Base-by-base conservation (phyloP, 2,329 filamentous ascomycete species). In the Claviceps citrina region DNA sequence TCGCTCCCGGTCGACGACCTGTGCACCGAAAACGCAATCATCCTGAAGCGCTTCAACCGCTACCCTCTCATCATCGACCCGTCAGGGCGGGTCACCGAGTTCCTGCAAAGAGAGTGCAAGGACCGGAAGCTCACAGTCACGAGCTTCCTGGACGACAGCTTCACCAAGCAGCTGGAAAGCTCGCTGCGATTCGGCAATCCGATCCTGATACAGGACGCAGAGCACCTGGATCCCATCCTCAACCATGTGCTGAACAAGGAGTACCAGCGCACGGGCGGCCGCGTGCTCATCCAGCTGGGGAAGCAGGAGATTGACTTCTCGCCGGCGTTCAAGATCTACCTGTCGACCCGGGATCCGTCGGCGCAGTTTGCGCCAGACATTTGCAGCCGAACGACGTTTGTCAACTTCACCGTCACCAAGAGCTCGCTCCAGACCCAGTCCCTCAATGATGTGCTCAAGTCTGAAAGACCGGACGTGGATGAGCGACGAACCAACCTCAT, bases 251-350 rank as follows among this genome's bases (percentile, higher is more conserved):
- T 98, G 61, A 98, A 98, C 67, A 98, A 98, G 61, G 91, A 98
- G 57, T 98, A 98, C 61, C 93, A 98, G 62, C 93, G 87, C 66
- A 98, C 93, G 22, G 91, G 91, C 50, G 91, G 91, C 18, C 89
- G 91, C 72, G 89, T 96, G 34, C 77, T 98, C 39, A 98, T 98
- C 47, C 91, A 98, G 61, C 82, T 98, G 31, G 91, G 91, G 54
- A 95, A 91, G 62, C 93, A 98, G 61, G 87, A 98, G 63, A 98
- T 98, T 49, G 91, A 98, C 61, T 98, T 98, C 64, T 98, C 91
- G 38, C 89, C 91, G 1, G 78, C 87, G 0, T 98, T 98, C 71
- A 91, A 81, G 64, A 72, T 98, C 25, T 98, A 93, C 59, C 68
- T 98, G 30, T 95, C 89, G 0, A 98, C 93, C 2, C 74, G 89